phyloP scores from a whole-genome alignment of 2,329 filamentous ascomycete genomes.

The Paradendryphiella salina region DNA sequence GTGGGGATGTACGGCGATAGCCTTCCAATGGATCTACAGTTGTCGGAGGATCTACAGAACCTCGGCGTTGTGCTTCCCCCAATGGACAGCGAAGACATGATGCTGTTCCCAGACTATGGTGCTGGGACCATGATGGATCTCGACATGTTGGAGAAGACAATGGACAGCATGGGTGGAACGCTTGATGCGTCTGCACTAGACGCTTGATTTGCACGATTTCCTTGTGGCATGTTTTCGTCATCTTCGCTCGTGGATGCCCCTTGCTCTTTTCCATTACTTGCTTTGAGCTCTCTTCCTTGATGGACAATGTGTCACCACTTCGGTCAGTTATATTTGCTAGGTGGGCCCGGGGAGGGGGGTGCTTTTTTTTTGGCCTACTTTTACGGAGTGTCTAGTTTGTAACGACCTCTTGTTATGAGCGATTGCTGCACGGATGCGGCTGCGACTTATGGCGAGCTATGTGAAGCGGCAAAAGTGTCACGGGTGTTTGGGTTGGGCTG shows the following conservation, averaged over 20 bases:
- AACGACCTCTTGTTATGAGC: not conserved
- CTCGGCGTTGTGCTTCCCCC: conserved; percentile 39
- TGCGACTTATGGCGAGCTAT: not conserved
- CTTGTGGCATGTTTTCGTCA: not conserved
- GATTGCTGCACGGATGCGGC: not conserved
- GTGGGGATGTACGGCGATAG: conserved; percentile 31
- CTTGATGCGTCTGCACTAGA: conserved; percentile 25
- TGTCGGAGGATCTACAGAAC: conserved; percentile 38
- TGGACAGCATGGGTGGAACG: conserved; percentile 34
- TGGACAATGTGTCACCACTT: conserved; percentile 5
- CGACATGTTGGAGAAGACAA: conserved; percentile 40
- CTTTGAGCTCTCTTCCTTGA: conserved; percentile 3
- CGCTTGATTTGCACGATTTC: not conserved
- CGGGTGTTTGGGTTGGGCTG: not conserved
- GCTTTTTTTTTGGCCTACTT: not conserved
- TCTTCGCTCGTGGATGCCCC: no score
- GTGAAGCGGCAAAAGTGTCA: not conserved
- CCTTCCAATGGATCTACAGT: conserved; percentile 37
- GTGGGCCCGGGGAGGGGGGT: not conserved
- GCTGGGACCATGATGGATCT: conserved; percentile 38
- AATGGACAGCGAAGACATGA: conserved; percentile 44
- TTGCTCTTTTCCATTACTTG: not conserved
- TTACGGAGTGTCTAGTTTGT: not conserved
- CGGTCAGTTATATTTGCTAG: not conserved
- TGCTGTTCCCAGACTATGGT: conserved; percentile 37